Percentiles rank a stretch among this genome's conserved stretches.
phyloP scores from a whole-genome alignment of 2,329 filamentous ascomycete species.

The Mycosphaerella arachidis region DNA sequence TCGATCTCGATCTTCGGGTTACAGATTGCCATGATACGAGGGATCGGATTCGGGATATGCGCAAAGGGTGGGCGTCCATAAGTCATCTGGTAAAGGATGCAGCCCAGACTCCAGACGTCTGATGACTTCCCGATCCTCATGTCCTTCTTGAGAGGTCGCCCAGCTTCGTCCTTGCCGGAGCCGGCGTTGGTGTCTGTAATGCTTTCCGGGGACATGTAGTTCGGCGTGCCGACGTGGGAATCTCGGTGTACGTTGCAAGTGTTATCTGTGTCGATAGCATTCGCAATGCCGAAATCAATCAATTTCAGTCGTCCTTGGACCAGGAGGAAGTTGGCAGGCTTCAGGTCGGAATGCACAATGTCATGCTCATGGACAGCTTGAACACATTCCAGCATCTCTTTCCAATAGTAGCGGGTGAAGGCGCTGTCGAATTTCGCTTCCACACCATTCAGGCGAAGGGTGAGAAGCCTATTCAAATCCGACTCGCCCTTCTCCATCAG shows the following conservation, averaged over 20 bases:
- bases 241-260: conserved; percentile 97
- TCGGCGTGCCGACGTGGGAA: conserved; percentile 89
- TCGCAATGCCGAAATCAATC: conserved; percentile 98
- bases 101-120: conserved; percentile 93
- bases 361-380: conserved; percentile 82
- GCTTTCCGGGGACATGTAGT: conserved; percentile 97
- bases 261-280: conserved; percentile 90
- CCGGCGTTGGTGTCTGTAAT: conserved; percentile 77
- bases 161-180: conserved; percentile 42
- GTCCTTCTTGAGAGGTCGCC: conserved; percentile 58
- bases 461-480: conserved; percentile 82
- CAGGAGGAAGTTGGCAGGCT: conserved; percentile 94
- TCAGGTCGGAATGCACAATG: conserved; percentile 94
- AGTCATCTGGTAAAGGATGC: conserved; percentile 96
- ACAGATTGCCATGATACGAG: conserved; percentile 80
- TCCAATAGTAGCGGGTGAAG: conserved; percentile 97
- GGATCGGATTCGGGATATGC: conserved; percentile 82
- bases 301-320: conserved; percentile 87
- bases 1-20: conserved; percentile 71
- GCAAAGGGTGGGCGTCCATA: conserved; percentile 96
- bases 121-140: conserved; percentile 96
- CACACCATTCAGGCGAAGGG: conserved; percentile 62
- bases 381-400: conserved; percentile 97
- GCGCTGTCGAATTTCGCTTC: conserved; percentile 76
- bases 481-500: conserved; percentile 97